phyloP scores from a whole-genome alignment of 169 alveolate species.

The Cryptosporidium viatorum region DNA sequence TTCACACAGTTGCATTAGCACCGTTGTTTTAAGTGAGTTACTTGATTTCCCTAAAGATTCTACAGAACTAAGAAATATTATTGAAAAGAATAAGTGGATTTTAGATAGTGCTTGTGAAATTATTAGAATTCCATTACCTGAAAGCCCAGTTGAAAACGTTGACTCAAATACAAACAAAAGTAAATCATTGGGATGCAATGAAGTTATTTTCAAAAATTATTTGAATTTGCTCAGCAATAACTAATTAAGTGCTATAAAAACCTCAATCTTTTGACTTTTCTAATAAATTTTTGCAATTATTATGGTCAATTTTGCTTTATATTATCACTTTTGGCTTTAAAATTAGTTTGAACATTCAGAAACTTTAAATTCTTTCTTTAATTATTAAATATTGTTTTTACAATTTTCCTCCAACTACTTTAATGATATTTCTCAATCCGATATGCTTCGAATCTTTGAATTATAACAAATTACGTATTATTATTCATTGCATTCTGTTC shows the following conservation, averaged over 20 bases:
- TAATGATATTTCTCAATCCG: too few relatives aligned
- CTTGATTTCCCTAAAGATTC: conserved; percentile 55
- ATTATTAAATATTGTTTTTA: too few relatives aligned
- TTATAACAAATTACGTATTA: background rate
- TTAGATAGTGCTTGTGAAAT: conserved; percentile 43
- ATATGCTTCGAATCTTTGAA: background rate
- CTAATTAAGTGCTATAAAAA: background rate
- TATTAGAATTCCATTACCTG: conserved; percentile 33
- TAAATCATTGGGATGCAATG: conserved; percentile 34
- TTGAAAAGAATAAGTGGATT: conserved; percentile 53
- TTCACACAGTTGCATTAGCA: conserved; percentile 71
- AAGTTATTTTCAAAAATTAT: conserved; percentile 29
- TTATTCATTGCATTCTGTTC: too few relatives aligned
- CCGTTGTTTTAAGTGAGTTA: conserved; percentile 30
- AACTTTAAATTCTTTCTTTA: background rate
- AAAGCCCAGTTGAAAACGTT: conserved; percentile 25
- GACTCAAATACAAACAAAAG: conserved; percentile 25
- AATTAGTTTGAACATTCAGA: background rate
- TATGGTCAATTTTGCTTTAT: background rate
- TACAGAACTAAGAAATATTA: conserved; percentile 13
- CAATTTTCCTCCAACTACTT: background rate
- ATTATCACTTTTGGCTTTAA: background rate
- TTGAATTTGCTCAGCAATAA: conserved; percentile 27
- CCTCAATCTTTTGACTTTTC: background rate
- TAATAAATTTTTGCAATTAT: background rate